These are phyloP conservation scores for Pestalotiopsis sp. DNA, from an alignment of 2,329 filamentous ascomycete species.

Conservation along the genomic window DNA sequence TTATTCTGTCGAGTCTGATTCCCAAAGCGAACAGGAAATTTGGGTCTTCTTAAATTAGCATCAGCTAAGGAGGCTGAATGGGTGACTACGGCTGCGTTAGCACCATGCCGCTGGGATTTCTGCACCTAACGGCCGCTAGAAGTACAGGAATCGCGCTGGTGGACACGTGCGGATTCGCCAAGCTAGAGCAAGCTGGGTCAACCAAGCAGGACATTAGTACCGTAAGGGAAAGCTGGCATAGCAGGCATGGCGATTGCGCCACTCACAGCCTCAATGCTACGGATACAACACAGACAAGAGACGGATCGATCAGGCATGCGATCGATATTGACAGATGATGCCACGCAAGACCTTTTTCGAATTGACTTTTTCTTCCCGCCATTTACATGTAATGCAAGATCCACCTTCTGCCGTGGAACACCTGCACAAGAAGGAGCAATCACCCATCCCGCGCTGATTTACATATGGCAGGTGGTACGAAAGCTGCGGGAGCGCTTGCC, in stretches of 20 bases:
- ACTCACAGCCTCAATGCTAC: background rate
- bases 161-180: background rate
- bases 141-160: background rate
- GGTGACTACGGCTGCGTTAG: background rate
- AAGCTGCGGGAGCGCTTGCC: background rate
- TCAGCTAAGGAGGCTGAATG: background rate
- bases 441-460: background rate
- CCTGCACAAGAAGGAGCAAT: background rate
- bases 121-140: slow-evolving; percentile 6
- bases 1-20: background rate
- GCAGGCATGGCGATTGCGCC: background rate
- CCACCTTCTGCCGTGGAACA: background rate
- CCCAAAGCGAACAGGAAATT: background rate
- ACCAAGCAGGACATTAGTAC: background rate
- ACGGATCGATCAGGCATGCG: too few relatives aligned
- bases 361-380: background rate
- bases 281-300: too few relatives aligned
- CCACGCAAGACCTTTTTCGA: too few relatives aligned
- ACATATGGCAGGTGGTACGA: background rate
- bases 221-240: background rate
- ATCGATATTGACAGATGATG: too few relatives aligned
- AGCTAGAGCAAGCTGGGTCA: background rate
- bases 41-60: background rate
- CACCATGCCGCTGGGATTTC: background rate
- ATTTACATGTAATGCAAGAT: background rate